Conservation (phyloP, 1,284 basidiomycete species). For the Cryptococcus sp. region DNA sequence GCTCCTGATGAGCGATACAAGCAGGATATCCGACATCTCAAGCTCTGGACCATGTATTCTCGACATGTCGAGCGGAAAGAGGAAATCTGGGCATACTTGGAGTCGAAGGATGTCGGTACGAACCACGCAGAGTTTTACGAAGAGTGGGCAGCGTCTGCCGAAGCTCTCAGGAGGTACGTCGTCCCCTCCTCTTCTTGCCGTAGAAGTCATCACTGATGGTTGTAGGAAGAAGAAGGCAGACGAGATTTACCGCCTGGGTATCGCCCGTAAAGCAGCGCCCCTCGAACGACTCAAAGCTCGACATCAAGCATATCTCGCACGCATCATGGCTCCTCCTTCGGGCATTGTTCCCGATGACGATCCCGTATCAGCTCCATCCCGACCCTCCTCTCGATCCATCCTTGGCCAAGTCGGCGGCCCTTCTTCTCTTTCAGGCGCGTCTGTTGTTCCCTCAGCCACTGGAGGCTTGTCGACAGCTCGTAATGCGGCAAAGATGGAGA, state of each 20-base stretch:
- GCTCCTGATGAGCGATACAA: slow-evolving; percentile 72
- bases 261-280: slow-evolving; percentile 73
- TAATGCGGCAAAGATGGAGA: slow-evolving; percentile 47
- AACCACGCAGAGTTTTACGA: slow-evolving; percentile 74
- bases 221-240: slow-evolving; percentile 70
- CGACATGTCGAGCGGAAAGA: slow-evolving; percentile 54
- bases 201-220: too few relatives aligned
- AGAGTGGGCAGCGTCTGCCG: slow-evolving; percentile 71
- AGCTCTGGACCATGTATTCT: slow-evolving; percentile 79
- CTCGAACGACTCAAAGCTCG: slow-evolving; percentile 76
- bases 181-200: too few relatives aligned
- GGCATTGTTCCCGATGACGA: slow-evolving; percentile 37
- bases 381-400: slow-evolving; percentile 18
- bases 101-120: slow-evolving; percentile 72
- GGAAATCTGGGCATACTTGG: slow-evolving; percentile 69
- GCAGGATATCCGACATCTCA: slow-evolving; percentile 81
- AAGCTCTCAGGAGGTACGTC: slow-evolving; percentile 66
- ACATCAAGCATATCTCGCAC: slow-evolving; percentile 77
- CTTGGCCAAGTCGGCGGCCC: slow-evolving; percentile 26
- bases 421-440: slow-evolving; percentile 21
- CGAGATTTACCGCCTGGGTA: slow-evolving; percentile 73
- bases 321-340: slow-evolving; percentile 50
- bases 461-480: slow-evolving; percentile 12
- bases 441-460: slow-evolving; percentile 18
- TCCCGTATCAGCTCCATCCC: slow-evolving; percentile 12